Evolutionary conservation across 1,139 yeast species (phyloP).

Genomic region (Yamadazyma atlantica): DNA sequence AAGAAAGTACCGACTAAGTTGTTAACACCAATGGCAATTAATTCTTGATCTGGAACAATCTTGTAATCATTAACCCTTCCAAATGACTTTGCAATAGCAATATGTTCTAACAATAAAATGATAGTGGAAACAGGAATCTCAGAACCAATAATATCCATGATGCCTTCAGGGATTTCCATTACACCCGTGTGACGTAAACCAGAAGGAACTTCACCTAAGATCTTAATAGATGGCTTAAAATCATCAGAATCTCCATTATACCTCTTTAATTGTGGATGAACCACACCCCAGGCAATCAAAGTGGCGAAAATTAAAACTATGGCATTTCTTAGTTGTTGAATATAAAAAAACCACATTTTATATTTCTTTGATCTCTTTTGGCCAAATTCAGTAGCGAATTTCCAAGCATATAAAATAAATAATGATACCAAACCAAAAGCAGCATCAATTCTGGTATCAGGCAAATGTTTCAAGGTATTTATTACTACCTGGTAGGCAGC

Average conservation of each 20-base stretch:
- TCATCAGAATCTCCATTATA: constrained; percentile 31
- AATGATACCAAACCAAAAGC: constrained; percentile 84
- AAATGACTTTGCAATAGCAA: constrained; percentile 90
- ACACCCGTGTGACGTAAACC: constrained; percentile 80
- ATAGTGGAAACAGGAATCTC: constrained; percentile 86
- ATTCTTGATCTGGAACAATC: constrained; percentile 89
- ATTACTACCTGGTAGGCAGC: constrained; percentile 71
- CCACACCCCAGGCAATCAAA: constrained; percentile 66
- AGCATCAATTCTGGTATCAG: constrained; percentile 70
- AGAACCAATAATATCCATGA: constrained; percentile 60
- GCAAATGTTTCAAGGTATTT: constrained; percentile 69
- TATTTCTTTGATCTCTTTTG: constrained; percentile 66
- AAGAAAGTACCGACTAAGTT: constrained; percentile 90
- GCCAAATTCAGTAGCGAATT: constrained; percentile 52
- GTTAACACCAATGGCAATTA: constrained; percentile 90
- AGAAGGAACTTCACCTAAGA: constrained; percentile 77
- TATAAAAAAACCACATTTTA: constrained; percentile 61
- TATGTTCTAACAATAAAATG: constrained; percentile 83
- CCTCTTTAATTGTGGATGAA: constrained; percentile 65
- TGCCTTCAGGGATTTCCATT: constrained; percentile 62
- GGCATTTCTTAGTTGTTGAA: constrained; percentile 78
- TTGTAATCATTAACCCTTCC: constrained; percentile 92
- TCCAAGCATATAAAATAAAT: constrained; percentile 67
- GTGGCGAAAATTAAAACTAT: constrained; percentile 77
- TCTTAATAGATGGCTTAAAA: constrained; percentile 51